Evolutionary conservation across 2,329 filamentous ascomycete species (phyloP).

Genomic region (Parastagonospora avenae): DNA sequence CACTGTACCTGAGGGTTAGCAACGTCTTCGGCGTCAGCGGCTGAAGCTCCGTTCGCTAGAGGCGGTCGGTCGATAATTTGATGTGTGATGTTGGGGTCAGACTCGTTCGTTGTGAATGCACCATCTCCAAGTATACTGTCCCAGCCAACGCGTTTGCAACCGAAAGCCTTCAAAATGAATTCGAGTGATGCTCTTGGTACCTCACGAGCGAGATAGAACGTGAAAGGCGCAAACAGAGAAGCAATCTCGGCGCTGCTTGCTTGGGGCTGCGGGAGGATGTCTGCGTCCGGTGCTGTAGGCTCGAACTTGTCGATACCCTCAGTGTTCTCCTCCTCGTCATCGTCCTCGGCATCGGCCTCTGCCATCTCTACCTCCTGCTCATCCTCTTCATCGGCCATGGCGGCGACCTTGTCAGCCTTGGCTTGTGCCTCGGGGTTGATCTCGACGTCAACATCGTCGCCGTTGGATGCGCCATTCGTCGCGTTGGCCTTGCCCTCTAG

Average conservation of each 20-base stretch:
- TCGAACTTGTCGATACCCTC: constrained; percentile 86
- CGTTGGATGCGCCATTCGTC: constrained; percentile 31
- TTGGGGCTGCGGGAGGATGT: constrained; percentile 81
- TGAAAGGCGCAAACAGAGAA: constrained; percentile 84
- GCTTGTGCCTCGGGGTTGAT: constrained; percentile 54
- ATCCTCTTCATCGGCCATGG: constrained; percentile 45
- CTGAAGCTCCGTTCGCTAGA: constrained; percentile 51
- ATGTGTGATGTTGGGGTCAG: constrained; percentile 88
- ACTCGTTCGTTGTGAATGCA: constrained; percentile 87
- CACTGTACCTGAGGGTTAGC: constrained; percentile 50
- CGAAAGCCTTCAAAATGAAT: constrained; percentile 90
- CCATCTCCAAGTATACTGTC: constrained; percentile 88
- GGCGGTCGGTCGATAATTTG: constrained; percentile 92
- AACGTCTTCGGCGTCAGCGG: constrained; percentile 61
- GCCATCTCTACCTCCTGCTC: constrained; percentile 39
- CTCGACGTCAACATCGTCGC: constrained; percentile 26
- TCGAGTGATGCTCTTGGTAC: constrained; percentile 89
- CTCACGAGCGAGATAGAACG: constrained; percentile 91
- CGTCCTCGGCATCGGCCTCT: constrained; percentile 19
- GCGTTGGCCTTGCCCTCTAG: constrained; percentile 74
- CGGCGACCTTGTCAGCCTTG: constrained; percentile 53
- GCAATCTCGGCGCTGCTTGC: constrained; percentile 68
- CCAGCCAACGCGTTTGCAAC: constrained; percentile 96
- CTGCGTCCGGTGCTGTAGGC: constrained; percentile 79
- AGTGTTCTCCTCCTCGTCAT: constrained; percentile 42